These are phyloP conservation scores for Dipteronia sinensis DNA, from an alignment of 345 rosid species.

Conservation along the genomic window DNA sequence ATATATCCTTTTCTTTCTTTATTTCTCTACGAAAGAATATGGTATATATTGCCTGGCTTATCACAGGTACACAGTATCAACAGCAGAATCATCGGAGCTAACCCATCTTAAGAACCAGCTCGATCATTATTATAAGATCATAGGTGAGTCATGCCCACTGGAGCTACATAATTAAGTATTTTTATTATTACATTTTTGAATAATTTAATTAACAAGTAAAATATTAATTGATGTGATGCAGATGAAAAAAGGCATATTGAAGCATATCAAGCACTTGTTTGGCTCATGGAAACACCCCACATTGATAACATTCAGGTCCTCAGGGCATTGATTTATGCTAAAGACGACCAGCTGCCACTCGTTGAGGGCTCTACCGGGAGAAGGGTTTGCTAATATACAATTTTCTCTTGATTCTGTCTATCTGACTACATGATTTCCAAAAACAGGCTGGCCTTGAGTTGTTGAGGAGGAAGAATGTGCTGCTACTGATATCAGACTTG, in stretches of 20 bases:
- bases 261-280: constrained; percentile 40
- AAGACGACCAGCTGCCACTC: constrained; percentile 56
- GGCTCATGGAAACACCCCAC: constrained; percentile 50
- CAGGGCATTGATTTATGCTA: constrained; percentile 50
- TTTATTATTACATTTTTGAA: neutral
- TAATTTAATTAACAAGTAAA: neutral
- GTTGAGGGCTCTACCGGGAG: constrained; percentile 47
- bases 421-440: neutral
- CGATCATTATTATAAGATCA: constrained; percentile 35
- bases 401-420: no score
- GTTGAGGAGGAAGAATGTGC: constrained; percentile 52
- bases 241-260: constrained; percentile 52
- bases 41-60: no score
- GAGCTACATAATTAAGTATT: neutral
- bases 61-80: constrained; percentile 38
- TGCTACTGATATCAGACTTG: constrained; percentile 59
- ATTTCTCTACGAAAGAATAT: no score
- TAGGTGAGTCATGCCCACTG: constrained; percentile 30
- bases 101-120: constrained; percentile 42
- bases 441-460: constrained; percentile 48
- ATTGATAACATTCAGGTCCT: constrained; percentile 66
- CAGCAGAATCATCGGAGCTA: constrained; percentile 67
- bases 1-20: no score
- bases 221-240: constrained; percentile 22
- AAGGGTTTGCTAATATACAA: constrained; percentile 46